Evolutionary conservation across 1,284 basidiomycete genomes (phyloP).

Genomic region (Trametes polyzona): DNA sequence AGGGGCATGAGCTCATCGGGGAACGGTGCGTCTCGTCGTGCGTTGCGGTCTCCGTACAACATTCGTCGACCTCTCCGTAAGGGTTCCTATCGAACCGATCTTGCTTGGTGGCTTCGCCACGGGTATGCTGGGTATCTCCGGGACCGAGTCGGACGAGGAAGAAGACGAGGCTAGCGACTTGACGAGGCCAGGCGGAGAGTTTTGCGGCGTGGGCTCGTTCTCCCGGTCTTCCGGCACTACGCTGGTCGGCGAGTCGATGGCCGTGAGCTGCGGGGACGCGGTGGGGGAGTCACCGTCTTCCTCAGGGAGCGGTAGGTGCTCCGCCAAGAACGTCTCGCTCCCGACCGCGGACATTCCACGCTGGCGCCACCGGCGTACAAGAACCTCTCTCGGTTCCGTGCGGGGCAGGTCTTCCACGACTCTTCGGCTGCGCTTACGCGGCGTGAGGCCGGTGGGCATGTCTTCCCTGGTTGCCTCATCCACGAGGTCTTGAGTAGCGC

Average conservation of each 20-base stretch:
- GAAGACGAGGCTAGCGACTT: constrained; percentile 40
- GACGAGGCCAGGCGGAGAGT: constrained; percentile 17
- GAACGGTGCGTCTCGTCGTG: constrained; percentile 23
- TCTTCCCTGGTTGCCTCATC: constrained; percentile 67
- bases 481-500: constrained; percentile 53
- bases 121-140: constrained; percentile 21
- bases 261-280: constrained; percentile 17
- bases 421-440: constrained; percentile 70
- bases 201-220: constrained; percentile 24
- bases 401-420: constrained; percentile 72
- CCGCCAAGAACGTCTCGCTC: constrained; percentile 41
- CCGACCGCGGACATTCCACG: constrained; percentile 35
- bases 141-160: constrained; percentile 36
- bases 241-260: constrained; percentile 24
- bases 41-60: constrained; percentile 23
- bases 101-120: constrained; percentile 27
- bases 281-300: constrained; percentile 18
- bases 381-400: constrained; percentile 60
- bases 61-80: constrained; percentile 42
- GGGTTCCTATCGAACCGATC: constrained; percentile 34
- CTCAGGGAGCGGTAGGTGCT: constrained; percentile 32
- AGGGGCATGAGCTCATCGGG: constrained; percentile 16
- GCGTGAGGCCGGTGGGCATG: constrained; percentile 67
- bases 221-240: constrained; percentile 27
- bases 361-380: constrained; percentile 56